Percentiles rank a stretch among this genome's conserved stretches.
Evolutionary conservation across 495 filamentous ascomycete species (phyloP).

Genomic region (Amniculicola lignicola): DNA sequence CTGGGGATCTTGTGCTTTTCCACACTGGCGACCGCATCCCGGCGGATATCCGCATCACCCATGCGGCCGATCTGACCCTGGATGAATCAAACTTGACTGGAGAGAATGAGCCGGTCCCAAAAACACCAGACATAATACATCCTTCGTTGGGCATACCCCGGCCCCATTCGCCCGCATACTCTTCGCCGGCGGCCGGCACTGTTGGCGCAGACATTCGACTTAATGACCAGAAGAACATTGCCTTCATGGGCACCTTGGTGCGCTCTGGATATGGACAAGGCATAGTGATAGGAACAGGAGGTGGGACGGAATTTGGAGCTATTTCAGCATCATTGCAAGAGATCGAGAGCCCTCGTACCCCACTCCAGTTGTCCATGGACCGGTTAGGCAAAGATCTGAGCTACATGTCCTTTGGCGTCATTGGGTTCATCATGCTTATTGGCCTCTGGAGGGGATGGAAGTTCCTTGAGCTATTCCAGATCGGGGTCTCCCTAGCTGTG

Average conservation of each 20-base stretch:
- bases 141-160: slow-evolving; percentile 33
- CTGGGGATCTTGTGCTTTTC: slow-evolving; percentile 88
- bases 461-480: slow-evolving; percentile 93
- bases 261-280: slow-evolving; percentile 95
- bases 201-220: slow-evolving; percentile 64
- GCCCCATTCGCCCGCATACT: slow-evolving; percentile 57
- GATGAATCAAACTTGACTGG: slow-evolving; percentile 97
- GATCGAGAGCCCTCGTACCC: slow-evolving; percentile 91
- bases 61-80: slow-evolving; percentile 80
- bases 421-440: slow-evolving; percentile 83
- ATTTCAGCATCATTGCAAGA: slow-evolving; percentile 89
- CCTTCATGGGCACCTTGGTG: slow-evolving; percentile 97
- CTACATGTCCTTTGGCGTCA: slow-evolving; percentile 93
- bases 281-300: slow-evolving; percentile 90
- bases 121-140: slow-evolving; percentile 61
- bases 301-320: slow-evolving; percentile 91
- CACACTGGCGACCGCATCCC: slow-evolving; percentile 95
- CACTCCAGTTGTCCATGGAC: slow-evolving; percentile 95
- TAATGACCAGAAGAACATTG: slow-evolving; percentile 75
- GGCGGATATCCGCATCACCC: slow-evolving; percentile 91
- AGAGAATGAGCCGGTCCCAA: slow-evolving; percentile 87
- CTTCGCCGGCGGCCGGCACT: slow-evolving; percentile 58
- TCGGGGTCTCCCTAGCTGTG: slow-evolving; percentile 93
- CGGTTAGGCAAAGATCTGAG: slow-evolving; percentile 88
- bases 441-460: slow-evolving; percentile 85